A percentile compares a stretch with the other conserved stretches of the same genome.
phyloP scores from a whole-genome alignment of 495 filamentous ascomycete genomes.

The Aspergillus affinis region DNA sequence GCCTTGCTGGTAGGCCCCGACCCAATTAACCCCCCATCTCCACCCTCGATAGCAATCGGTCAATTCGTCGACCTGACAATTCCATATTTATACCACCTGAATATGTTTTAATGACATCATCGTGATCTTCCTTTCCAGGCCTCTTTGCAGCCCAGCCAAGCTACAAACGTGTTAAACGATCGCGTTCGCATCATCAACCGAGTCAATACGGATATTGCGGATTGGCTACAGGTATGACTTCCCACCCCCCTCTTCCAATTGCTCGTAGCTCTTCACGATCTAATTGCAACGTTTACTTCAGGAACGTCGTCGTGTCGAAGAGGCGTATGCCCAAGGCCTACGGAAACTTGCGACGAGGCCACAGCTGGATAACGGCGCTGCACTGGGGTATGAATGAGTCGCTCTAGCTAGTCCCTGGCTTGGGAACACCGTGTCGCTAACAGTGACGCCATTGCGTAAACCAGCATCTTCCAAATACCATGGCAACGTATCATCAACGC shows the following conservation, averaged over 20 bases:
- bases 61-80: background rate
- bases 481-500: conserved; percentile 89
- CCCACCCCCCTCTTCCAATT: conserved; percentile 10
- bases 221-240: conserved; percentile 86
- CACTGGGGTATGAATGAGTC: conserved; percentile 69
- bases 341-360: conserved; percentile 72
- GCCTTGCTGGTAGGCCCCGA: conserved; percentile 78
- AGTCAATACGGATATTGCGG: conserved; percentile 88
- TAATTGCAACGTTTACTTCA: conserved; percentile 32
- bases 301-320: conserved; percentile 93
- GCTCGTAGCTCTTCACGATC: background rate
- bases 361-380: conserved; percentile 69
- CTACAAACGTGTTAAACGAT: conserved; percentile 80
- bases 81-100: background rate
- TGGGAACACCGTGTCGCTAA: conserved; percentile 1
- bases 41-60: background rate
- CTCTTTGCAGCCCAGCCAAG: conserved; percentile 79
- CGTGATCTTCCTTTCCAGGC: conserved; percentile 51
- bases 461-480: conserved; percentile 83
- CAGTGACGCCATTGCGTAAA: background rate
- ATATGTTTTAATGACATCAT: conserved; percentile 5
- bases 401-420: background rate
- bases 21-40: conserved; percentile 8
- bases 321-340: conserved; percentile 81
- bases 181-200: conserved; percentile 83